phyloP scores from a whole-genome alignment of 768 basidiomycete genomes.

The Suillus tomentosus region DNA sequence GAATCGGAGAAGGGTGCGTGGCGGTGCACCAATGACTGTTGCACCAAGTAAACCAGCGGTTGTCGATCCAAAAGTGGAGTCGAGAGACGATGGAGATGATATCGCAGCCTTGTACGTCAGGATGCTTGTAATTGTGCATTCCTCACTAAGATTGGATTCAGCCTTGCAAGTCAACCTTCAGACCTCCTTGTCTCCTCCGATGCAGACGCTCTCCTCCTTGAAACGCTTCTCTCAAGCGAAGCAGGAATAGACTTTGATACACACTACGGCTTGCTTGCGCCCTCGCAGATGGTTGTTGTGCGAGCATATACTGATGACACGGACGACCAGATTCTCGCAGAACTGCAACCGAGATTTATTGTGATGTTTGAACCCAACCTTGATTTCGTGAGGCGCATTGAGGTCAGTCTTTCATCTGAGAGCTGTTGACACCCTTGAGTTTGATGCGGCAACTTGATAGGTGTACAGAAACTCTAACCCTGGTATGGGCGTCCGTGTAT shows the following conservation, averaged over 20 bases:
- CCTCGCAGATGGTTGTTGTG: conserved; percentile 82
- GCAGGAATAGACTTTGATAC: conserved; percentile 66
- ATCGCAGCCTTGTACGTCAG: conserved; percentile 60
- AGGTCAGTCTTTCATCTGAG: conserved; percentile 52
- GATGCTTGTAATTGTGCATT: neutral
- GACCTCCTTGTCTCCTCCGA: conserved; percentile 21
- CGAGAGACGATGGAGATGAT: conserved; percentile 33
- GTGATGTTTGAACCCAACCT: conserved; percentile 95
- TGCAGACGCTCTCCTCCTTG: conserved; percentile 25
- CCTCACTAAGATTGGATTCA: conserved; percentile 10
- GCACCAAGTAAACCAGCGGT: conserved; percentile 14
- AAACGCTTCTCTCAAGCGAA: conserved; percentile 31
- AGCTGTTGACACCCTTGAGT: neutral
- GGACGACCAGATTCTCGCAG: conserved; percentile 85
- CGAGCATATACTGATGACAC: conserved; percentile 90
- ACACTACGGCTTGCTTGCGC: conserved; percentile 75
- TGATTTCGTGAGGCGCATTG: conserved; percentile 89
- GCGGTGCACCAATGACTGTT: conserved; percentile 52
- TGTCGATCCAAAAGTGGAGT: conserved; percentile 14
- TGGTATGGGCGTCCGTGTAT: conserved; percentile 82
- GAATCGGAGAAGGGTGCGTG: conserved; percentile 74
- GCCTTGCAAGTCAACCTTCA: conserved; percentile 23
- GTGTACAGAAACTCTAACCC: conserved; percentile 86
- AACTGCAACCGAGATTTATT: conserved; percentile 88
- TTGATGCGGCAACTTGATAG: conserved; percentile 38